Evolutionary conservation across 768 basidiomycete species (phyloP), one percentile per base, ranked within the genome.

Genomic region (Suillus variegatus): DNA sequence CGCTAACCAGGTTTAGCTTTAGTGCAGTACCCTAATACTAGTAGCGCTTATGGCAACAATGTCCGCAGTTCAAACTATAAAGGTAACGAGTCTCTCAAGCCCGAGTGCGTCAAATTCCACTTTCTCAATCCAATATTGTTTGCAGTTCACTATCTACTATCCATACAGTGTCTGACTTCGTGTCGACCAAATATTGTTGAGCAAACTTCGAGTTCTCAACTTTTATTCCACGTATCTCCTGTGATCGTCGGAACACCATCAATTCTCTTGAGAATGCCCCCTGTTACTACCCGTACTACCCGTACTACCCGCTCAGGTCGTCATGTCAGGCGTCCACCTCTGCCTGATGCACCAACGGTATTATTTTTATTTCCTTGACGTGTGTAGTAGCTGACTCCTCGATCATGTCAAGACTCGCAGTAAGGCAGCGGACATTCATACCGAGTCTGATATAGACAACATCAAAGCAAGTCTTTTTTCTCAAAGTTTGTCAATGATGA

Each of bases 171-270:
- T 55, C 54, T 55, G 54, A 55, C 54, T 55, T 55, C 20, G 20
- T 55, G 54, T 55, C 32, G 12, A 32, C 20, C 54, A 55, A 16
- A 51, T 20, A 55, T 35, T 35, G 35, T 55, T 55, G 54, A 55
- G 54, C 9, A 55, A 36, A 55, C 54, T 55, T 55, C 2, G 20
- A 55, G 54, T 55, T 55, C 32, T 55, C 54, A 55, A 55, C 32
- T 55, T 55, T 6, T 55, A 13, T 55, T 55, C 54, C 0, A 55
- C 5, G 20, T 55, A 55, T 55, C 54, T 55, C 35, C 20, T n/a
- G 2, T 36, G 54, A 55, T 55, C 20, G 1, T 55, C 6, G 32
- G 35, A 55, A 55, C 20, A 0, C 35, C n/a, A 51, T 51, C 49
- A 2, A 16, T 51, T 51, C 0, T 0, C 35, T 35, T 55, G 54